These are phyloP conservation scores for Chlorella sp. DNA, from an alignment of 139 green algal species.

Conservation along the genomic window DNA sequence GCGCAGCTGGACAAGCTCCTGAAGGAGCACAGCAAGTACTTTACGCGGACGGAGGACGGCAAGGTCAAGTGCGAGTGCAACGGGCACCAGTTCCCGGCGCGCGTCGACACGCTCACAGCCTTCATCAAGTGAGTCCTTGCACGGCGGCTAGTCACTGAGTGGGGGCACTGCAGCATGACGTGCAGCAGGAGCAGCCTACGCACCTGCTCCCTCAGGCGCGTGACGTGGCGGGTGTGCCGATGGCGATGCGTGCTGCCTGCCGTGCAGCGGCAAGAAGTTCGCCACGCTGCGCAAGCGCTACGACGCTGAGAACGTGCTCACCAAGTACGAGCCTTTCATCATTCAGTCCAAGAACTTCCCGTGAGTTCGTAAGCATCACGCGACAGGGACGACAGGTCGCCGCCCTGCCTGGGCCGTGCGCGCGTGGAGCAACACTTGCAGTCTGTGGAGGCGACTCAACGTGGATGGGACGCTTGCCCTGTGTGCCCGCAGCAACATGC, in stretches of 20 bases:
- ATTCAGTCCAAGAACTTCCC: conserved; percentile 63
- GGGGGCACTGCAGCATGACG: no score
- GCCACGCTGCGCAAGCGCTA: conserved; percentile 36
- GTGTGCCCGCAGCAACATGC: conserved; percentile 45
- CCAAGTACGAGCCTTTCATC: conserved; percentile 73
- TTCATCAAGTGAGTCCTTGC: neutral
- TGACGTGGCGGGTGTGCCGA: no score
- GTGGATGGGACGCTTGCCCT: no score
- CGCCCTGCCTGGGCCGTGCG: no score
- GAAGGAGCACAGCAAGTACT: neutral
- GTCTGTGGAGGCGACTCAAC: no score
- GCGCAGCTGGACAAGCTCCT: neutral
- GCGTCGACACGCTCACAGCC: neutral
- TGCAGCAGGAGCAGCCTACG: no score
- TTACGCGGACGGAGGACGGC: neutral
- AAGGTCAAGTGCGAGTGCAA: neutral
- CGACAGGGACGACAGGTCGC: no score
- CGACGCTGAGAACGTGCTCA: conserved; percentile 38
- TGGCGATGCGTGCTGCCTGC: neutral
- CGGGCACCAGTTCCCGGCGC: neutral
- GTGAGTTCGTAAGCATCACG: no score
- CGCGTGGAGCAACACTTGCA: no score
- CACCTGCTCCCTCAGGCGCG: no score
- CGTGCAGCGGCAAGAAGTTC: conserved; percentile 43
- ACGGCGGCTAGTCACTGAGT: no score